A percentile compares a stretch with the other conserved stretches of the same genome.
Conservation (phyloP, 2,329 filamentous ascomycete genomes). For the Paracoccidioides lutzii region DNA sequence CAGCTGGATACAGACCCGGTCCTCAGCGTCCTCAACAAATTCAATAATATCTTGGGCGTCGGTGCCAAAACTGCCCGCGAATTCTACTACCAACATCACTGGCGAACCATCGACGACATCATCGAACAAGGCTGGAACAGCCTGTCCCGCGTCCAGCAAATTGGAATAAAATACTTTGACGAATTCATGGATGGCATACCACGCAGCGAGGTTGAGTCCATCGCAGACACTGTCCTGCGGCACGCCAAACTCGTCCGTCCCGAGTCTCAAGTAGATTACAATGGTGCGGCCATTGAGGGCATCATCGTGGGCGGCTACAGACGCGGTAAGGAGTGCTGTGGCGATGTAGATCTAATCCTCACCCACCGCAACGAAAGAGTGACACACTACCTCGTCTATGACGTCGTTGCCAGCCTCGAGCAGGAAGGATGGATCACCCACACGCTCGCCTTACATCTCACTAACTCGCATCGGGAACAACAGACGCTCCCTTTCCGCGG, state of each 20-base stretch:
- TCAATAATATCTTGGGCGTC: conserved; percentile 88
- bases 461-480: conserved; percentile 62
- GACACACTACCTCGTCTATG: conserved; percentile 57
- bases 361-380: conserved; percentile 59
- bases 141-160: conserved; percentile 72
- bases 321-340: conserved; percentile 57
- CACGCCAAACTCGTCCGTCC: conserved; percentile 53
- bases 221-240: conserved; percentile 48
- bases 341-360: conserved; percentile 78
- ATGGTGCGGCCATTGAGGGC: conserved; percentile 38
- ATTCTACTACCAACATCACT: conserved; percentile 64
- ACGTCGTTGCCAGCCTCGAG: conserved; percentile 61
- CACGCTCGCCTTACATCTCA: conserved; percentile 57
- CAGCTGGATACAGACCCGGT: conserved; percentile 52
- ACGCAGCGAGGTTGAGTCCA: conserved; percentile 58
- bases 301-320: conserved; percentile 70
- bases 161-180: conserved; percentile 86
- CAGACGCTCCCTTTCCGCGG: conserved; percentile 43
- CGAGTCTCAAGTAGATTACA: conserved; percentile 24
- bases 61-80: conserved; percentile 66
- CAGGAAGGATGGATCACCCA: conserved; percentile 62
- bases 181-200: conserved; percentile 65
- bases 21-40: conserved; percentile 52
- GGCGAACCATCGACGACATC: conserved; percentile 75
- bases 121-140: conserved; percentile 67